Base-by-base conservation (phyloP, 768 basidiomycete genomes). In the Paxillus rubicundulus region DNA sequence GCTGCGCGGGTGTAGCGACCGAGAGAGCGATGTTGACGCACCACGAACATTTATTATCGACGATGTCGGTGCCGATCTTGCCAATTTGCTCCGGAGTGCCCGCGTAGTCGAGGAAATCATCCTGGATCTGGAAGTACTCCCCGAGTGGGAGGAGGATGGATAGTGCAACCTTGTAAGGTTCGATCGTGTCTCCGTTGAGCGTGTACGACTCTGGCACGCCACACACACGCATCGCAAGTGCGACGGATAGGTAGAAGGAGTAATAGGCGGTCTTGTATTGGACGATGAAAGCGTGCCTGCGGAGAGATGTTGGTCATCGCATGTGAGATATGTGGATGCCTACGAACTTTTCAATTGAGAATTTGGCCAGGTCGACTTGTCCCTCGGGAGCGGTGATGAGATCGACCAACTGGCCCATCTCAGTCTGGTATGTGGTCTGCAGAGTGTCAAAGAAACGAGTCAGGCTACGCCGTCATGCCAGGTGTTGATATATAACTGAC, bases 1-100 rank as follows among this genome's bases (percentile, higher is more conserved):
- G 78, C 67, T 87, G 86, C n/a, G 64, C 77, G 0, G 81, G 73
- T 4, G 72, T 75, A 2, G 79, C 83, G 38, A 75, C 67, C 16
- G 72, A 68, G 52, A 98, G 77, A 27, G 93, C 97, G 18, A 83
- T 85, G 73, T 97, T 98, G 70, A 98, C 79, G 61, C 87, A 86
- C 97, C 96, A 99, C 16, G 88, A 89, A 72, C 96, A 98, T 75
- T 99, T 99, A 83, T 98, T 98, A 72, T 99, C 96, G 53, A 98
- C 70, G 63, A 99, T 99, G 69, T 98, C 97, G 14, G 96, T 98
- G 18, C 96, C 97, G 53, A 99, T 85, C 75, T 99, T 98, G 43
- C 96, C 96, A 47, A 98, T 88, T 61, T 88, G 80, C 71, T 94
- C 93, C 0, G 93, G 92, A 8, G 89, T 82, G 5, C 87, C 93